phyloP scores from a whole-genome alignment of 768 basidiomycete species.

The Collybia mongolica region DNA sequence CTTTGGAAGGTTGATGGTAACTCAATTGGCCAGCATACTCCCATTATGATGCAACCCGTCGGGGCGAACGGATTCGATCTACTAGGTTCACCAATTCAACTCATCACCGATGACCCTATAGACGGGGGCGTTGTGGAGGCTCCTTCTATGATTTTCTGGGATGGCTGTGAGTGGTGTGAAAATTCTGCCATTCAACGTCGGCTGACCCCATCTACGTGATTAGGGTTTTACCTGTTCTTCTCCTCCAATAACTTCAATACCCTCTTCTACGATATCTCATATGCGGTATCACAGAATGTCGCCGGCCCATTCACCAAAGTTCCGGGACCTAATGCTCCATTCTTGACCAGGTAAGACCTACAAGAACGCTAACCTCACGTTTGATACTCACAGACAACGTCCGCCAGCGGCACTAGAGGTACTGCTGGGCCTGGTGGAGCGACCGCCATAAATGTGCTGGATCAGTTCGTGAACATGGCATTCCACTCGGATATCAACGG shows the following conservation, averaged over 20 bases:
- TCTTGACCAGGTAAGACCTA: conserved; percentile 8
- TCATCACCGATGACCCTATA: conserved; percentile 19
- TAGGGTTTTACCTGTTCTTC: conserved; percentile 25
- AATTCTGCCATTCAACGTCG: not conserved
- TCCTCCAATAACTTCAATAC: conserved; percentile 25
- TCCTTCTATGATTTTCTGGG: conserved; percentile 18
- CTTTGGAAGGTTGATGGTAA: conserved; percentile 32
- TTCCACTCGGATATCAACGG: conserved; percentile 11
- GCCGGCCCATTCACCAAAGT: conserved; percentile 29
- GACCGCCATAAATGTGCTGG: conserved; percentile 7
- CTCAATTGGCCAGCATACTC: conserved; percentile 23
- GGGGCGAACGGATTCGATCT: conserved; percentile 22
- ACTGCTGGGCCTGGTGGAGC: conserved; percentile 18
- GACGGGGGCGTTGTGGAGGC: conserved; percentile 30
- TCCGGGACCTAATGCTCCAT: conserved; percentile 14
- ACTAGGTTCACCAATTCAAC: conserved; percentile 17
- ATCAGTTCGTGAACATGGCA: conserved; percentile 7
- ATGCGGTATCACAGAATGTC: conserved; percentile 23
- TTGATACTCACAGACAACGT: not conserved
- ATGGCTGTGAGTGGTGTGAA: conserved; percentile 8
- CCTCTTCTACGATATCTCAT: conserved; percentile 24
- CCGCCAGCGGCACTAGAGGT: conserved; percentile 12
- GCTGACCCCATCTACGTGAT: conserved; percentile 1
- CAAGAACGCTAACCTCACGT: not conserved
- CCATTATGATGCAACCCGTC: conserved; percentile 25